Conservation (phyloP, 495 filamentous ascomycete species). For the Astrothelium subdiscretum region DNA sequence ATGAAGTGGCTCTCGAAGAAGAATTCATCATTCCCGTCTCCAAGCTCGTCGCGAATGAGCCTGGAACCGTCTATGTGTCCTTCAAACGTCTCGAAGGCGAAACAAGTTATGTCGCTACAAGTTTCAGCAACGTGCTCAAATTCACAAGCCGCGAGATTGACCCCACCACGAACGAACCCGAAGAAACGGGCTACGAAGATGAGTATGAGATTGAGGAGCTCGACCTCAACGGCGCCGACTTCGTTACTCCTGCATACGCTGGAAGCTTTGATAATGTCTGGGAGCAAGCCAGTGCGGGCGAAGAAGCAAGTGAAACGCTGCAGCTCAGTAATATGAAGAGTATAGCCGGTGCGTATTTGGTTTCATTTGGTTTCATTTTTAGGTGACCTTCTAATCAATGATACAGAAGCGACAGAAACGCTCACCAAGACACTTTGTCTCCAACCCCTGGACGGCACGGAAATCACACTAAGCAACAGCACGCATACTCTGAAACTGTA, state of each 20-base stretch:
- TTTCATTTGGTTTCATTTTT: constrained; percentile 4
- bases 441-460: constrained; percentile 87
- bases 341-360: constrained; percentile 65
- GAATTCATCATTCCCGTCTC: constrained; percentile 88
- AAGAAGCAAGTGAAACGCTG: constrained; percentile 84
- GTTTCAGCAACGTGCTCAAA: constrained; percentile 86
- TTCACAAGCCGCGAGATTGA: constrained; percentile 98
- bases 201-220: constrained; percentile 96
- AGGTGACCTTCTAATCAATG: not conserved
- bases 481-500: constrained; percentile 93
- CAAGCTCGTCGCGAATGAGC: constrained; percentile 66
- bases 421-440: constrained; percentile 75
- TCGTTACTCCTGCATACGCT: constrained; percentile 84
- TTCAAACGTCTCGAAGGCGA: constrained; percentile 75
- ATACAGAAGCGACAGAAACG: constrained; percentile 82
- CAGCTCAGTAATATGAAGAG: constrained; percentile 83
- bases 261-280: constrained; percentile 95
- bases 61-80: constrained; percentile 87
- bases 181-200: constrained; percentile 87
- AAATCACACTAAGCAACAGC: constrained; percentile 72
- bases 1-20: constrained; percentile 54
- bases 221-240: constrained; percentile 83
- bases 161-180: constrained; percentile 83
- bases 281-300: constrained; percentile 76
- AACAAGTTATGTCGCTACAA: constrained; percentile 55